phyloP scores from a whole-genome alignment of 2,329 filamentous ascomycete genomes.

The Dothideomycetes sp. region DNA sequence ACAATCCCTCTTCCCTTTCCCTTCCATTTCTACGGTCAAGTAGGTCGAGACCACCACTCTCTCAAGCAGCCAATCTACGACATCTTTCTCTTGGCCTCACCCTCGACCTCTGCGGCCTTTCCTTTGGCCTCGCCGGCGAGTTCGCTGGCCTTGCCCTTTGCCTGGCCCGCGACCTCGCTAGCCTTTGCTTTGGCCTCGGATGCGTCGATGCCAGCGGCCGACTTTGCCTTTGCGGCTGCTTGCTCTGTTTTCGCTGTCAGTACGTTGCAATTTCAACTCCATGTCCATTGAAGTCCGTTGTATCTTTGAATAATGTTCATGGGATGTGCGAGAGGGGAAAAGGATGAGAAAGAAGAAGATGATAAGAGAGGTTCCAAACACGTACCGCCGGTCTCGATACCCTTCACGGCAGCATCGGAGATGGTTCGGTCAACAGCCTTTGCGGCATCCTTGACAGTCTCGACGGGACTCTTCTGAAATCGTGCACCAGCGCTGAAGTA shows the following conservation, averaged over 20 bases:
- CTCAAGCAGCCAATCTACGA: too few relatives aligned
- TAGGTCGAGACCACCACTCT: too few relatives aligned
- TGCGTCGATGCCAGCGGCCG: slow-evolving; percentile 18
- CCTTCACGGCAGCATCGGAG: slow-evolving; percentile 46
- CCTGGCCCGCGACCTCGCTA: slow-evolving; percentile 19
- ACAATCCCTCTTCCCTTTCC: too few relatives aligned
- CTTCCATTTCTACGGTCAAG: too few relatives aligned
- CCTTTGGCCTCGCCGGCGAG: slow-evolving; percentile 32
- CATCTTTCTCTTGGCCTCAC: slow-evolving; percentile 25
- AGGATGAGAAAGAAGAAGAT: not conserved
- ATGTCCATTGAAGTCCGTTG: too few relatives aligned
- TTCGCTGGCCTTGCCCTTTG: slow-evolving; percentile 29
- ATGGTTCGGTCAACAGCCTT: slow-evolving; percentile 47
- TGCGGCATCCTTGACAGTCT: slow-evolving; percentile 46
- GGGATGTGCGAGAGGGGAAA: not conserved
- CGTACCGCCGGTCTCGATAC: slow-evolving; percentile 53
- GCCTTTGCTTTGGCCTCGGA: slow-evolving; percentile 27
- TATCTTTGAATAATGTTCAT: not conserved
- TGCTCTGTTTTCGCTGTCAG: slow-evolving; percentile 31
- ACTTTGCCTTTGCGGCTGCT: slow-evolving; percentile 34
- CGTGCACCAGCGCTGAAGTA: slow-evolving; percentile 43
- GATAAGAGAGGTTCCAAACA: slow-evolving; percentile 10
- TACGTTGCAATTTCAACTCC: too few relatives aligned
- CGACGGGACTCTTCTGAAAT: slow-evolving; percentile 40
- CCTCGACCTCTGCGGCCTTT: slow-evolving; percentile 28